phyloP scores from a whole-genome alignment of 106 monocot species.

The Dioscorea dumetorum region DNA sequence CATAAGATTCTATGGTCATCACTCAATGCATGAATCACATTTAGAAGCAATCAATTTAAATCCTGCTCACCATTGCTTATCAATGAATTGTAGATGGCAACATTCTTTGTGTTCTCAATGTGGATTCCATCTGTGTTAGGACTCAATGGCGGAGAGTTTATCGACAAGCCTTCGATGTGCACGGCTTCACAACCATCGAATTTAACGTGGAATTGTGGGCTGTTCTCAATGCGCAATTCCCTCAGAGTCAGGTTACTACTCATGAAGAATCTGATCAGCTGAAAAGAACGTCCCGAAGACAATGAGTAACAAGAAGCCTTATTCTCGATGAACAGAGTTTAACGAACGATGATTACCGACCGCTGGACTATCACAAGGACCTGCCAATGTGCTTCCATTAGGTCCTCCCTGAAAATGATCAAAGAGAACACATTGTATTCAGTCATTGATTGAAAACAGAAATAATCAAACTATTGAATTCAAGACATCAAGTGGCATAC shows the following conservation, averaged over 20 bases:
- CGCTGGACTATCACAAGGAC: constrained; percentile 91
- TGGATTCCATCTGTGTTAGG: constrained; percentile 97
- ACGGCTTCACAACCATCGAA: constrained; percentile 80
- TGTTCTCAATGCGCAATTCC: constrained; percentile 78
- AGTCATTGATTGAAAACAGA: not conserved
- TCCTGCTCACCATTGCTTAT: constrained; percentile 65
- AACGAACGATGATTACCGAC: constrained; percentile 20
- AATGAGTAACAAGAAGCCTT: not conserved
- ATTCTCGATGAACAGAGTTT: not conserved
- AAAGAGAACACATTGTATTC: not conserved
- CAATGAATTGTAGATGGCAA: constrained; percentile 68
- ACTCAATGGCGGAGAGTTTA: constrained; percentile 75
- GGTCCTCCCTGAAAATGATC: constrained; percentile 71
- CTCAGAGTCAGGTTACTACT: constrained; percentile 55
- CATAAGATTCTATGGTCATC: not conserved
- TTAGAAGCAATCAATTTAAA: not conserved
- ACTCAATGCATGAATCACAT: not conserved
- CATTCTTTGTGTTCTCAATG: constrained; percentile 74
- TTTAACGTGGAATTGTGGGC: constrained; percentile 87
- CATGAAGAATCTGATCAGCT: constrained; percentile 94
- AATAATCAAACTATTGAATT: not conserved
- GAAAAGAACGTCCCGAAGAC: constrained; percentile 1
- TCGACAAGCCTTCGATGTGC: constrained; percentile 68
- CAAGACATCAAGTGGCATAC: constrained; percentile 21
- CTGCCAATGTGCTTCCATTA: constrained; percentile 77